Conservation (phyloP, 2,329 filamentous ascomycete species). For the Teratosphaeria gauchensis region DNA sequence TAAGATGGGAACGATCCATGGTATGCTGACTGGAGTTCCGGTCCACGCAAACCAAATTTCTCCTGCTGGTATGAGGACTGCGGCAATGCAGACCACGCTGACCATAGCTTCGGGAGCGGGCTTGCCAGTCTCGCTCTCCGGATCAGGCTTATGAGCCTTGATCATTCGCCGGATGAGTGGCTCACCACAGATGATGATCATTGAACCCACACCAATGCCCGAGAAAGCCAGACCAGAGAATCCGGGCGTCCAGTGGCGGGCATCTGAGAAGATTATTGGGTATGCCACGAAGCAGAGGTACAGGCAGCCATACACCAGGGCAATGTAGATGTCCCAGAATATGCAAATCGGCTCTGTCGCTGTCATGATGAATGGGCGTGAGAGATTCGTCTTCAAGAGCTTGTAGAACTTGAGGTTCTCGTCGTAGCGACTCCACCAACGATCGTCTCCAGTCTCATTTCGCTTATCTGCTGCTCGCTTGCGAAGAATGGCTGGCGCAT, state of each 20-base stretch:
- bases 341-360: constrained; percentile 79
- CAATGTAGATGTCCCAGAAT: constrained; percentile 61
- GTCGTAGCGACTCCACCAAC: constrained; percentile 76
- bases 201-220: constrained; percentile 54
- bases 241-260: constrained; percentile 68
- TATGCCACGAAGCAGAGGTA: constrained; percentile 86
- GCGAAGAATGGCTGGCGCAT: constrained; percentile 61
- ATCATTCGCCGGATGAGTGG: constrained; percentile 69
- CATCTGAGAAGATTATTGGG: constrained; percentile 67
- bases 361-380: constrained; percentile 66
- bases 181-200: constrained; percentile 45
- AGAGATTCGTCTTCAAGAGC: constrained; percentile 65
- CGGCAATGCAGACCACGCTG: constrained; percentile 66
- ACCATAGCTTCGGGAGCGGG: constrained; percentile 72
- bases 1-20: constrained; percentile 70
- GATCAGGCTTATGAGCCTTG: constrained; percentile 64
- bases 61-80: constrained; percentile 63
- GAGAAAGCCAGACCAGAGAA: constrained; percentile 68
- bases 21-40: constrained; percentile 64
- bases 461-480: constrained; percentile 54
- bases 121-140: constrained; percentile 53
- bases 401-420: constrained; percentile 54
- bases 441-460: constrained; percentile 58
- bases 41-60: constrained; percentile 88
- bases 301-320: constrained; percentile 74